phyloP scores from a whole-genome alignment of 352 stramenopile genomes.

The Globisporangium ultimum region DNA sequence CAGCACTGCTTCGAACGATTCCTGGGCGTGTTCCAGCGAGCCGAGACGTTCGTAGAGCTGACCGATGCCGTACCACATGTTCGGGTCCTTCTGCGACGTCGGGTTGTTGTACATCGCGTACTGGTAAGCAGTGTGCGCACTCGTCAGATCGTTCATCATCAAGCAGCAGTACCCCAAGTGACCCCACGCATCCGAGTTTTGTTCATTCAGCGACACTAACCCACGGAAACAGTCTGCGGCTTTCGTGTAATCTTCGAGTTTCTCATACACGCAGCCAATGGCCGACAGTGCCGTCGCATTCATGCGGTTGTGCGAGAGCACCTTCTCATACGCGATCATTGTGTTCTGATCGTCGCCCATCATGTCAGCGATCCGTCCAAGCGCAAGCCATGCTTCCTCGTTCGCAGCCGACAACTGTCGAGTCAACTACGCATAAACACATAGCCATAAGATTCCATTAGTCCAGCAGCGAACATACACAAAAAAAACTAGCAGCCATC shows the following conservation, averaged over 20 bases:
- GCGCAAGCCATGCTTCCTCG: slow-evolving; percentile 79
- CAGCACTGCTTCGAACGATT: slow-evolving; percentile 83
- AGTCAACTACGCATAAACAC: slow-evolving; percentile 28
- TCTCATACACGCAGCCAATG: slow-evolving; percentile 86
- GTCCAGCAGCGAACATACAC: no score
- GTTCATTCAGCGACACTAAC: slow-evolving; percentile 77
- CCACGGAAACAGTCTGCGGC: slow-evolving; percentile 85
- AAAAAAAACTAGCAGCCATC: no score
- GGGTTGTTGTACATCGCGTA: slow-evolving; percentile 90
- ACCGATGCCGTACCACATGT: slow-evolving; percentile 87
- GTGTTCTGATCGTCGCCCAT: slow-evolving; percentile 90
- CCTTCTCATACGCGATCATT: slow-evolving; percentile 86
- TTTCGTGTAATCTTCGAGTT: slow-evolving; percentile 85
- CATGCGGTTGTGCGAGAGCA: slow-evolving; percentile 84
- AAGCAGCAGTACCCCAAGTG: slow-evolving; percentile 86
- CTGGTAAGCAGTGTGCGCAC: slow-evolving; percentile 83
- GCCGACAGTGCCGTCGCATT: slow-evolving; percentile 80
- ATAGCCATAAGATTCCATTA: no score
- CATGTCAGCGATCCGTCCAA: slow-evolving; percentile 85
- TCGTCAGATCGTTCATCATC: slow-evolving; percentile 89
- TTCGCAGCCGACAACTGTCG: slow-evolving; percentile 80
- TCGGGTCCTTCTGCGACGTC: slow-evolving; percentile 83
- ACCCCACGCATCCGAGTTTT: slow-evolving; percentile 84
- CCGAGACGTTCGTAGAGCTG: slow-evolving; percentile 84
- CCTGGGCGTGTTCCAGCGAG: slow-evolving; percentile 79